Evolutionary conservation across 108 stramenopile genomes (phyloP), one percentile per base, ranked within the genome.

Genomic region (Nannochloropsis oceanica): DNA sequence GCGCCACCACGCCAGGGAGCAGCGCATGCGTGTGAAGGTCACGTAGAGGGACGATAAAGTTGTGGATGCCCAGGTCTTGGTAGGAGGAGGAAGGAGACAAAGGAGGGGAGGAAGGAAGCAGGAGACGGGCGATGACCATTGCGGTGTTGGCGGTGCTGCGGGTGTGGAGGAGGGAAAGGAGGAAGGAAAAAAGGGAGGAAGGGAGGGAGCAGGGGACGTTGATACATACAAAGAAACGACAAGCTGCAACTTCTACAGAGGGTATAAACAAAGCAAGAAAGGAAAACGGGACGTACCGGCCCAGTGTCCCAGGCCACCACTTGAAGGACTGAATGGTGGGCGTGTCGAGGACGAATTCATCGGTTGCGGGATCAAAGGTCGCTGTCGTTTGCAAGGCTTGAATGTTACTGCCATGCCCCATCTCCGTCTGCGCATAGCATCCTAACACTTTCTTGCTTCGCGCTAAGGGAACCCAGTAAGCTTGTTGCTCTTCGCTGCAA

Each of bases 371-470:
- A 12, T 94, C 27, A 86, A 96, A 98, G 8, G 95, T 96, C 20
- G 97, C 97, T 11, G 95, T 96, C 12, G 97, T 98, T 86, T 95
- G 94, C 85, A 98, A 85, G 8, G 95, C 96, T 11, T 96, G 94
- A 27, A 97, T 94, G 85, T 96, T 95, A 79, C 90, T 91, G 18
- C 95, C 95, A 86, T 97, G 97, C 26, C 95, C 96, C 43, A 97
- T 82, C 89, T 97, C 97, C 25, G 97, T 97, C 87, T 96, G 96
- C 11, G 96, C 97, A 86, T 96, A 97, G 87, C 96, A 97, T 13
- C 96, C 96, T 86, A 97, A 95, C 90, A 97, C 94, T 82, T 92
- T 91, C 92, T 94, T 95, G 87, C 94, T 95, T 0, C 94, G 89
- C 89, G 95, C 95, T 9, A 94, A 84, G 0, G 96, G 96, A 11